Evolutionary conservation across 495 filamentous ascomycete genomes (phyloP), one percentile per base, ranked within the genome.

Genomic region (Podospora pseudocomata): DNA sequence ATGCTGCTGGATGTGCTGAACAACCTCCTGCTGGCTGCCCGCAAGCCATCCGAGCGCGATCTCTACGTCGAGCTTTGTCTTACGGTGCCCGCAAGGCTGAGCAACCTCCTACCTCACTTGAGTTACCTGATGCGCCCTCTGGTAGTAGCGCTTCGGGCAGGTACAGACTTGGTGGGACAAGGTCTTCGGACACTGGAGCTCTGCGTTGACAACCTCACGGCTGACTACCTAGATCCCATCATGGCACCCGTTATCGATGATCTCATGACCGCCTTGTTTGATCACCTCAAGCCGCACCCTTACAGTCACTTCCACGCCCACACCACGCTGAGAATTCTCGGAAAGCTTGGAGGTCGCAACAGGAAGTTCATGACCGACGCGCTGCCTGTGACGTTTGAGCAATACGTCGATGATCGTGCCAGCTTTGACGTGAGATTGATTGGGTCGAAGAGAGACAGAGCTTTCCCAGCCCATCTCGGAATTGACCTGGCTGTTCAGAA

Each of bases 171-270:
- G 60, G 93, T 98, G 19, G 93, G 92, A 1, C 96, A 99, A 76
- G 96, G 96, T 0, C 84, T 99, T 3, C 84, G 96, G 26, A 99
- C 96, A 0, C 82, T 99, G 18, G 96, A 99, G 74, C 85, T 99
- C 18, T 99, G 96, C 74, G 96, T 99, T 27, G 96, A 99, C 69
- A 99, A 99, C 72, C 85, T 99, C 1, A 99, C 96, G 0, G 94
- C 95, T 0, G 96, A 99, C 71, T 99, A 99, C 74, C 77, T 99
- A 34, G 96, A 99, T 72, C 96, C 96, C 0, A 99, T 99, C 66
- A 99, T 99, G 95, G 92, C 93, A 5, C 96, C 96, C 2, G 95
- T 97, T 58, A 97, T 99, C 79, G 95, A 98, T 72, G 96, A 99
- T 70, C 80, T 99, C 64, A 98, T 98, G 94, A 92, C 92, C 56